Conservation (phyloP, 345 rosid species). For the Trapa bicornis region DNA sequence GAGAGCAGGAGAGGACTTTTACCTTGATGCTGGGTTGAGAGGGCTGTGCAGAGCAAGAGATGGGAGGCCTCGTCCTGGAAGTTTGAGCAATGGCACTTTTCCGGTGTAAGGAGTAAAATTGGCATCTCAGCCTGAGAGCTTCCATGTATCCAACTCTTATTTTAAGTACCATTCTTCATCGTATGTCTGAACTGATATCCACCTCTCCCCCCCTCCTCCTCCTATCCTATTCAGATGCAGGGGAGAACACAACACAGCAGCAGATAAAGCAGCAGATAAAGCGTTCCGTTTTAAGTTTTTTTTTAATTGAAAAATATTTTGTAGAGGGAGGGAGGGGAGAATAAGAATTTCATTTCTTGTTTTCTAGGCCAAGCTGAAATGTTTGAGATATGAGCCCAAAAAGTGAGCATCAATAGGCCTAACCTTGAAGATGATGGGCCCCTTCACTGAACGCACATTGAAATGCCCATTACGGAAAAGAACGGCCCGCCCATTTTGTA, state of each 20-base stretch:
- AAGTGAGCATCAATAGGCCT: not conserved
- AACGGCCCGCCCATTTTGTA: not conserved
- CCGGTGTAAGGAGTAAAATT: slow-evolving; percentile 19
- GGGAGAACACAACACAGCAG: not conserved
- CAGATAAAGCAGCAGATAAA: slow-evolving; percentile 1
- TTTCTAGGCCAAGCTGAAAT: too few species aligned
- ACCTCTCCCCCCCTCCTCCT: too few species aligned
- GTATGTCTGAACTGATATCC: not conserved
- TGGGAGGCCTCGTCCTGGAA: slow-evolving; percentile 23
- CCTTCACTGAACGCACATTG: too few species aligned
- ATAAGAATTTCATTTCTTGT: too few species aligned
- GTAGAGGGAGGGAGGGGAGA: too few species aligned
- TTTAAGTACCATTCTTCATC: not conserved
- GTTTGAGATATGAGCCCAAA: not conserved
- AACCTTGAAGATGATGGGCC: not conserved
- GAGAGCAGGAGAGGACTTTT: slow-evolving; percentile 1
- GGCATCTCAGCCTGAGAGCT: slow-evolving; percentile 31
- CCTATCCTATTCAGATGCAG: not conserved
- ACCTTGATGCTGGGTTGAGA: slow-evolving; percentile 74
- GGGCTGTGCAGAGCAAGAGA: slow-evolving; percentile 66
- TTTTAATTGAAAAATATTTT: too few species aligned
- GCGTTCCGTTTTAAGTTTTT: not conserved
- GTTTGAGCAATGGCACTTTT: slow-evolving; percentile 8
- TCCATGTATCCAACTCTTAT: slow-evolving; percentile 33
- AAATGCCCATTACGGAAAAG: not conserved